Percentiles rank a stretch among this genome's conserved stretches.
phyloP scores from a whole-genome alignment of 202 grass and related monocot genomes.

The Schoenoplectus tabernaemontani region DNA sequence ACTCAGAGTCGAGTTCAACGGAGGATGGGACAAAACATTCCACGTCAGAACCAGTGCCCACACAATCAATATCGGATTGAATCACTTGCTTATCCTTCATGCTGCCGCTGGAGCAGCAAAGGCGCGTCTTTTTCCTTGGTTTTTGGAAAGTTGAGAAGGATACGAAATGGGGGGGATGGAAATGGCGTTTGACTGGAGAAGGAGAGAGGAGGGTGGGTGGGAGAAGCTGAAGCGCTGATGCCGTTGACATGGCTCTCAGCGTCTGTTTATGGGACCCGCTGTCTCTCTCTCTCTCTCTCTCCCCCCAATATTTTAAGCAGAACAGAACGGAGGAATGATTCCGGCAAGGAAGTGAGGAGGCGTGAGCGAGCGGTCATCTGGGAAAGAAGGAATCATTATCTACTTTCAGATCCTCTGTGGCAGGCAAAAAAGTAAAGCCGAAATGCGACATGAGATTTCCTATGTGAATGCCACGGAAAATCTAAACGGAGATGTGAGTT shows the following conservation, averaged over 20 bases:
- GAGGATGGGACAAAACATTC: slow-evolving; percentile 37
- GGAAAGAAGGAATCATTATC: neutral
- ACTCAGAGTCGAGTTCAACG: slow-evolving; percentile 5
- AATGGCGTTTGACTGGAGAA: neutral
- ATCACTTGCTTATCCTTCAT: slow-evolving; percentile 23
- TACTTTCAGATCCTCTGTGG: neutral
- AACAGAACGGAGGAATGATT: too few relatives aligned
- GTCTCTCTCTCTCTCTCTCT: neutral
- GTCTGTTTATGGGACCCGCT: neutral
- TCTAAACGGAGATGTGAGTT: neutral
- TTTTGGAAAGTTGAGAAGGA: slow-evolving; percentile 5
- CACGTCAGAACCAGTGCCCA: slow-evolving; percentile 46
- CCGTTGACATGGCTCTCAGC: slow-evolving; percentile 26
- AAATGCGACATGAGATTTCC: neutral
- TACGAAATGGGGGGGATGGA: neutral
- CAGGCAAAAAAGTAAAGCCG: too few relatives aligned
- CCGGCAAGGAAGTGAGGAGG: neutral
- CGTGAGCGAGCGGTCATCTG: neutral
- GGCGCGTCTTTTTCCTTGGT: neutral
- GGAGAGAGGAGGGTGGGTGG: neutral
- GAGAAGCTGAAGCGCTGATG: slow-evolving; percentile 14
- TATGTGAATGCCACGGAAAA: neutral
- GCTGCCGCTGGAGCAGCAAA: slow-evolving; percentile 5
- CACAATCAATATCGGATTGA: slow-evolving; percentile 36
- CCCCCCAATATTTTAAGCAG: neutral